Conservation (phyloP, 768 basidiomycete species). For the Phallus indusiatus region DNA sequence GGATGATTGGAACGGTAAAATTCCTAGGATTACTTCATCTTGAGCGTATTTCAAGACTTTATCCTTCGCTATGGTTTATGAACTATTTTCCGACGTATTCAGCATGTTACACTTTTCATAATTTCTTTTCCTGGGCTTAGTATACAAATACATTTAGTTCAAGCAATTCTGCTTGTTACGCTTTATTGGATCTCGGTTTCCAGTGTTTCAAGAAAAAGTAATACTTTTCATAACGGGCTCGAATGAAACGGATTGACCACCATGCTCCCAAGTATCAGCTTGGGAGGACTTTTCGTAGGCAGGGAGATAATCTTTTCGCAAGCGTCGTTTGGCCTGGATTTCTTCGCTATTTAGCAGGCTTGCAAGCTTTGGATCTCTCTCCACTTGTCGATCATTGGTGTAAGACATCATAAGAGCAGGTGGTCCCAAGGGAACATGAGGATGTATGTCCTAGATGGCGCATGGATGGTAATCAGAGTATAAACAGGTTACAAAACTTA, state of each 20-base stretch:
- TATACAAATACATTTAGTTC: too few relatives aligned
- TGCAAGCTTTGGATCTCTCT: slow-evolving; percentile 20
- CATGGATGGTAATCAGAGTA: not conserved
- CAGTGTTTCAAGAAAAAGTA: not conserved
- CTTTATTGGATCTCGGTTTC: too few relatives aligned
- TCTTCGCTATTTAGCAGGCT: slow-evolving; percentile 28
- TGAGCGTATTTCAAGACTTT: not conserved
- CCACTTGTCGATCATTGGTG: slow-evolving; percentile 28
- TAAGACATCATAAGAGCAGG: slow-evolving; percentile 40
- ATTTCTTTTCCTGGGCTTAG: too few relatives aligned
- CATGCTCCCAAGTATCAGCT: slow-evolving; percentile 31
- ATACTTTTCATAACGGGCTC: slow-evolving; percentile 21
- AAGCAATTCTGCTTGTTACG: too few relatives aligned
- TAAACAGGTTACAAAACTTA: not conserved
- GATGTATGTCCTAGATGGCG: slow-evolving; percentile 21
- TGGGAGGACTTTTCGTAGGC: slow-evolving; percentile 27
- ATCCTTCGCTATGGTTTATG: too few relatives aligned
- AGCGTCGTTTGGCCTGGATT: slow-evolving; percentile 25
- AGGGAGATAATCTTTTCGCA: slow-evolving; percentile 29
- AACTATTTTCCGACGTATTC: too few relatives aligned
- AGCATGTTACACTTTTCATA: too few relatives aligned
- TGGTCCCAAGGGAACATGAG: slow-evolving; percentile 35
- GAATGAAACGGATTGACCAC: slow-evolving; percentile 26
- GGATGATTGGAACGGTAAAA: slow-evolving; percentile 44
- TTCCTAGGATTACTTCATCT: slow-evolving; percentile 41